Conservation (phyloP, 2,329 filamentous ascomycete genomes). For the Lecanicillium sp. region DNA sequence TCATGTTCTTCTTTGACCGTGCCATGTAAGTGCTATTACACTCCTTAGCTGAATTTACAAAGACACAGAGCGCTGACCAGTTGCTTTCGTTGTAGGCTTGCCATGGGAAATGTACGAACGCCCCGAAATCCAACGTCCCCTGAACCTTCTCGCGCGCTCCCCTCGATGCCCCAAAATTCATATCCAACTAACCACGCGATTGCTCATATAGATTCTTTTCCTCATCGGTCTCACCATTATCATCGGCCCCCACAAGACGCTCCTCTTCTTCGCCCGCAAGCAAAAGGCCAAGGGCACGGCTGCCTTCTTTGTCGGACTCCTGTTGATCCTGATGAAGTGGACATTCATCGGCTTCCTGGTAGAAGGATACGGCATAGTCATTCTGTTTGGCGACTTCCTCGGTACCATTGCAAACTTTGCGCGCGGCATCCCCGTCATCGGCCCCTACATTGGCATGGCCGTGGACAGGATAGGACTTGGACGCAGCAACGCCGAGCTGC, state of each 20-base stretch:
- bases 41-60: too few species aligned
- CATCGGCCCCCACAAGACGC: slow-evolving; percentile 84
- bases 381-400: slow-evolving; percentile 94
- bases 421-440: slow-evolving; percentile 74
- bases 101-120: slow-evolving; percentile 82
- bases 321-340: slow-evolving; percentile 84
- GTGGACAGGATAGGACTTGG: slow-evolving; percentile 65
- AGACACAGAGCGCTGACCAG: too few species aligned
- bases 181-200: not conserved
- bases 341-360: slow-evolving; percentile 83
- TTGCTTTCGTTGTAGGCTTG: slow-evolving; percentile 62
- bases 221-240: slow-evolving; percentile 93
- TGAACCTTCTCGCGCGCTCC: slow-evolving; percentile 9
- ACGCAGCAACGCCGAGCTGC: slow-evolving; percentile 67
- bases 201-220: slow-evolving; percentile 72
- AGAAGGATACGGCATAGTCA: slow-evolving; percentile 86
- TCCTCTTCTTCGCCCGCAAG: slow-evolving; percentile 87
- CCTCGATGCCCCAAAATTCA: not conserved
- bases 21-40: slow-evolving; percentile 63
- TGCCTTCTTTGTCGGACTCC: slow-evolving; percentile 76
- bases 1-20: slow-evolving; percentile 95
- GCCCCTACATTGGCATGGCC: slow-evolving; percentile 71
- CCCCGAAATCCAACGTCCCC: slow-evolving; percentile 8
- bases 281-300: slow-evolving; percentile 89
- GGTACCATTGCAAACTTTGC: slow-evolving; percentile 87